Conservation (phyloP, 2,329 filamentous ascomycete species). For the Cercospora nicotianae region DNA sequence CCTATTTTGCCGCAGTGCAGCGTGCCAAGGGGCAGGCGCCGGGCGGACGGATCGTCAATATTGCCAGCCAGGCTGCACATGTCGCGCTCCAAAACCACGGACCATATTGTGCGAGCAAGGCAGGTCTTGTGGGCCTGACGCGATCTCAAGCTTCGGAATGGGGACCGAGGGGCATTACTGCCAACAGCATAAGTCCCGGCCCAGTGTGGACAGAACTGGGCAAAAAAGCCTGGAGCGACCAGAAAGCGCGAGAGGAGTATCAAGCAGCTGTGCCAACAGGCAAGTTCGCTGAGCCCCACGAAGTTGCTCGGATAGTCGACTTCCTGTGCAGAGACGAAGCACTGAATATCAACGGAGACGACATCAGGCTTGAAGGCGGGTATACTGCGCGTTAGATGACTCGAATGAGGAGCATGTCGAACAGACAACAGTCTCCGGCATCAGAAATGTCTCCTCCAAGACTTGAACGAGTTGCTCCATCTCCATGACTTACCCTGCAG, state of each 20-base stretch:
- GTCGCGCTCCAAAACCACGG: conserved; percentile 49
- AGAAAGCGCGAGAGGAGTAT: conserved; percentile 30
- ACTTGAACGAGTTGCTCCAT: not conserved
- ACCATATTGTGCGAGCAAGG: conserved; percentile 52
- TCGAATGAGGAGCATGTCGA: not conserved
- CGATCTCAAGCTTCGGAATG: conserved; percentile 51
- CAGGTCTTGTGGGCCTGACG: conserved; percentile 47
- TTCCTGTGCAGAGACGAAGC: conserved; percentile 40
- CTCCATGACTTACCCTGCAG: not conserved
- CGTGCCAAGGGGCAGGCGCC: conserved; percentile 19
- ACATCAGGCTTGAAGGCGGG: conserved; percentile 41
- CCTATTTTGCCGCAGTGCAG: conserved; percentile 39
- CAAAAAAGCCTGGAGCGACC: conserved; percentile 40
- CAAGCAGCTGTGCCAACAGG: conserved; percentile 33
- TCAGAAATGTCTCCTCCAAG: not conserved
- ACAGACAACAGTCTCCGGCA: not conserved
- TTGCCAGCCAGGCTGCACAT: conserved; percentile 51
- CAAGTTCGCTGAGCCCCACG: conserved; percentile 37
- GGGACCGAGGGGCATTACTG: conserved; percentile 48
- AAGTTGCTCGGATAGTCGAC: conserved; percentile 70
- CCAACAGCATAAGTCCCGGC: conserved; percentile 50
- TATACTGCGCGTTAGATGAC: conserved; percentile 28
- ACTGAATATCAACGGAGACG: conserved; percentile 42
- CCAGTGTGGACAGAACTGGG: conserved; percentile 51
- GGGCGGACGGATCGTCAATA: conserved; percentile 48